Evolutionary conservation across 2,329 filamentous ascomycete species (phyloP), one percentile per base, ranked within the genome.

Genomic region (Diaporthe sp.): DNA sequence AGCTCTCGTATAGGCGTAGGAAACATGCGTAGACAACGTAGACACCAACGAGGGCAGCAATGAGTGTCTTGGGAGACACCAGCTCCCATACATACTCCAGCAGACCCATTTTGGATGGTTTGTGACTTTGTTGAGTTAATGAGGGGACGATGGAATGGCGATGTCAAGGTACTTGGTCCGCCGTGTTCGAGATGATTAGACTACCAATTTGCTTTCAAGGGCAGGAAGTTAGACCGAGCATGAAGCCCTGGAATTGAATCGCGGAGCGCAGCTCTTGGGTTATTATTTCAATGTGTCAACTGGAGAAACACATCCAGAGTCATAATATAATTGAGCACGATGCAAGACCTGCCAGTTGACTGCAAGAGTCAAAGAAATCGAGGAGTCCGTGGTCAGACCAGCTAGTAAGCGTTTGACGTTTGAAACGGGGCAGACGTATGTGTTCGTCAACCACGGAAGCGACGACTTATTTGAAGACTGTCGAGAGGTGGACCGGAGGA

Each of bases 51-150:
- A 86, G 34, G 77, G 86, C 81, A 42, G 87, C 70, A 63, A 85
- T 73, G 25, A 85, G 77, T 71, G 82, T 81, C 75, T 83, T 85
- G 71, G 85, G 78, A 74, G 89, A 89, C 80, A 87, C 79, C 75
- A 86, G 82, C 75, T 85, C 83, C 76, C 89, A 63, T 42, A 88
- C 73, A 47, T 84, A 79, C 79, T 91, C 90, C 68, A 92, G 81
- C 31, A 90, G 82, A 78, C 90, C 85, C 86, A 90, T 90, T 74
- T 42, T 82, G 78, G 53, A 34, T 17, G 65, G 44, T 3, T 55
- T 55, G 42, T 55, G 42, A 6, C 10, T 28, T 39, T 15, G n/a
- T 53, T 20, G 49, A n/a, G 17, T 13, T 28, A 1, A 22, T 39
- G 22, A 55, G 25, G 44, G 47, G 10, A 39, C 13, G 12, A 34